Conservation (phyloP, 2,329 filamentous ascomycete species). For the Phyllosticta capitalensis region DNA sequence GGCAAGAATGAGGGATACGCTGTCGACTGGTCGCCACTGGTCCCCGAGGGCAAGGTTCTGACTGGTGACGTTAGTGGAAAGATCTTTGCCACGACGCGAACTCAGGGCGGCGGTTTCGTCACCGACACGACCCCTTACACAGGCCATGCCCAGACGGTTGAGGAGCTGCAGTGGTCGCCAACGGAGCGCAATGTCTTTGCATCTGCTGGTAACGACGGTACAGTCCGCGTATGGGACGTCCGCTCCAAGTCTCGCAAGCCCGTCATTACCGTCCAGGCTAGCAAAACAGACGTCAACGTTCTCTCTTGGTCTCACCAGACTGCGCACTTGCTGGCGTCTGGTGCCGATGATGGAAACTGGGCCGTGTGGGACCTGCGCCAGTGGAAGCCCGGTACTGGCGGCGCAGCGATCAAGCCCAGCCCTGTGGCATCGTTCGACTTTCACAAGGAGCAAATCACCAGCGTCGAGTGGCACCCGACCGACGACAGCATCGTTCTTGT, state of each 20-base stretch:
- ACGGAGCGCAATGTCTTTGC: conserved; percentile 89
- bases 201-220: conserved; percentile 87
- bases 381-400: conserved; percentile 64
- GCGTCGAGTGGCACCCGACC: conserved; percentile 92
- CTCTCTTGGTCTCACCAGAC: conserved; percentile 91
- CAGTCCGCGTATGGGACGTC: conserved; percentile 91
- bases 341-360: conserved; percentile 89
- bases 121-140: conserved; percentile 77
- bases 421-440: conserved; percentile 91
- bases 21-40: conserved; percentile 85
- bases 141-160: conserved; percentile 76
- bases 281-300: conserved; percentile 83
- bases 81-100: conserved; percentile 81
- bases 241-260: conserved; percentile 80
- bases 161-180: conserved; percentile 96
- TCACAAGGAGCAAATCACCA: conserved; percentile 94
- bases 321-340: conserved; percentile 79
- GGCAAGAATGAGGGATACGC: conserved; percentile 83
- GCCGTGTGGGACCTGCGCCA: conserved; percentile 92
- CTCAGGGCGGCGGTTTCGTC: conserved; percentile 79
- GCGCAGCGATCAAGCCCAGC: conserved; percentile 47
- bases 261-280: conserved; percentile 80
- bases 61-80: conserved; percentile 86
- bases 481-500: conserved; percentile 94
- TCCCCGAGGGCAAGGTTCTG: conserved; percentile 72